Percentiles rank a stretch among this genome's conserved stretches.
These are phyloP conservation scores for Yamagishiella unicocca DNA, from an alignment of 139 green algal species.

Conservation along the genomic window DNA sequence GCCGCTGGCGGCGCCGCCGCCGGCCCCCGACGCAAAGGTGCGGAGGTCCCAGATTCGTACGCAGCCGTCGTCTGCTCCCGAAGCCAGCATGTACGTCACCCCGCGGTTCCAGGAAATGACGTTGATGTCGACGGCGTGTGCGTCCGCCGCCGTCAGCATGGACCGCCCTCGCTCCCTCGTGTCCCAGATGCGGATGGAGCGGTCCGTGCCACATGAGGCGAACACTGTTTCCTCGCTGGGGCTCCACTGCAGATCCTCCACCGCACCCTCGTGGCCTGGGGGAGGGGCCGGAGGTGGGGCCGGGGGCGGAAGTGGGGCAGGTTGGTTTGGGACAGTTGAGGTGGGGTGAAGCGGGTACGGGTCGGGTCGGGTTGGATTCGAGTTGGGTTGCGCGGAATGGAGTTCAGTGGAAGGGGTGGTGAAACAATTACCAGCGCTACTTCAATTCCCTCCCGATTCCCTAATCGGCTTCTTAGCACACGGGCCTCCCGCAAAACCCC, in stretches of 20 bases:
- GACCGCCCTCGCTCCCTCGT: constrained; percentile 70
- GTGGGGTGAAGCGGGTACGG: no score
- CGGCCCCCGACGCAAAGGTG: constrained; percentile 59
- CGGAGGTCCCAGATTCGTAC: constrained; percentile 97
- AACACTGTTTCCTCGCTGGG: constrained; percentile 95
- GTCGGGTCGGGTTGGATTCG: no score
- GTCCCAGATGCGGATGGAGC: constrained; percentile 91
- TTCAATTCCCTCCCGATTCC: no score
- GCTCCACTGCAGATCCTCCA: constrained; percentile 98
- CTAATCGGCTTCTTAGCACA: no score
- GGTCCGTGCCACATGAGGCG: constrained; percentile 86
- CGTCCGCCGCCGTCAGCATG: constrained; percentile 66
- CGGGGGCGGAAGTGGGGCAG: neutral
- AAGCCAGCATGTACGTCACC: constrained; percentile 95
- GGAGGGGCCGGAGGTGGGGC: neutral
- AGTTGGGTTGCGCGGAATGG: no score
- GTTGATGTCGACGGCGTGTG: constrained; percentile 94
- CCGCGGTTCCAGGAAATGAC: constrained; percentile 95
- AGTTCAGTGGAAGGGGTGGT: no score
- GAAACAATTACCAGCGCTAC: no score
- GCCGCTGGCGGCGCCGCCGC: neutral
- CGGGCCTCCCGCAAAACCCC: no score
- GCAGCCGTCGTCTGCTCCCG: constrained; percentile 89
- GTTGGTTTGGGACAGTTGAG: no score
- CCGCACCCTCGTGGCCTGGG: constrained; percentile 64